A percentile compares a stretch with the other conserved stretches of the same genome.
These are phyloP conservation scores for Phyllosticta citriasiana DNA, from an alignment of 2,329 filamentous ascomycete species.

Conservation along the genomic window DNA sequence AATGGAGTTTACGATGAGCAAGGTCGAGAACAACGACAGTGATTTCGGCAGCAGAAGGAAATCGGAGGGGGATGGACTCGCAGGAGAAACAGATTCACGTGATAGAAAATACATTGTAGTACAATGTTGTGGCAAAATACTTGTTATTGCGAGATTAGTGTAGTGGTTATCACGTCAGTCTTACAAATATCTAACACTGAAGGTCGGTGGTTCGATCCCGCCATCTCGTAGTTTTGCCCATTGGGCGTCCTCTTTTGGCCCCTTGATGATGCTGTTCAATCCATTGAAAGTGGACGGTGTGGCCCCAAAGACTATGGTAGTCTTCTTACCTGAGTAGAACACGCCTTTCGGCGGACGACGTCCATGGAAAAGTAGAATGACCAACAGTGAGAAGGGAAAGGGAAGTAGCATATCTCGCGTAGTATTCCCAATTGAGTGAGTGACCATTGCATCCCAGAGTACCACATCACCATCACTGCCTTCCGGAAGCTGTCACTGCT, in stretches of 20 bases:
- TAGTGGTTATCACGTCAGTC: constrained; percentile 12
- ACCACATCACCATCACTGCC: background rate
- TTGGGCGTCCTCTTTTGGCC: background rate
- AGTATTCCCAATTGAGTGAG: background rate
- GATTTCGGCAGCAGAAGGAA: too few species aligned
- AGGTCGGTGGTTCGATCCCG: constrained; percentile 12
- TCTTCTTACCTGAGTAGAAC: too few species aligned
- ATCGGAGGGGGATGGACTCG: too few species aligned
- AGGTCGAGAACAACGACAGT: too few species aligned
- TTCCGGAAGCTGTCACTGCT: too few species aligned
- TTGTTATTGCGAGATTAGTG: constrained; percentile 10
- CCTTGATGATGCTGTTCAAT: background rate
- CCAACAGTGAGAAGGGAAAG: background rate
- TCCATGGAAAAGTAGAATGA: too few species aligned
- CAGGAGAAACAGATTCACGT: background rate
- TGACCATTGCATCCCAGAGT: background rate
- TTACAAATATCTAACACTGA: constrained; percentile 7
- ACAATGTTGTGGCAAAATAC: too few species aligned
- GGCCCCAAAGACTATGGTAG: too few species aligned
- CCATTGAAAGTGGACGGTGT: too few species aligned
- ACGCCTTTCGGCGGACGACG: too few species aligned
- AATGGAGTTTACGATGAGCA: too few species aligned
- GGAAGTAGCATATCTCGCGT: background rate
- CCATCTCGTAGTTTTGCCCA: constrained; percentile 4
- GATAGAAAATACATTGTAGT: too few species aligned